phyloP scores from a whole-genome alignment of 768 basidiomycete genomes.

The Galerina marginata region DNA sequence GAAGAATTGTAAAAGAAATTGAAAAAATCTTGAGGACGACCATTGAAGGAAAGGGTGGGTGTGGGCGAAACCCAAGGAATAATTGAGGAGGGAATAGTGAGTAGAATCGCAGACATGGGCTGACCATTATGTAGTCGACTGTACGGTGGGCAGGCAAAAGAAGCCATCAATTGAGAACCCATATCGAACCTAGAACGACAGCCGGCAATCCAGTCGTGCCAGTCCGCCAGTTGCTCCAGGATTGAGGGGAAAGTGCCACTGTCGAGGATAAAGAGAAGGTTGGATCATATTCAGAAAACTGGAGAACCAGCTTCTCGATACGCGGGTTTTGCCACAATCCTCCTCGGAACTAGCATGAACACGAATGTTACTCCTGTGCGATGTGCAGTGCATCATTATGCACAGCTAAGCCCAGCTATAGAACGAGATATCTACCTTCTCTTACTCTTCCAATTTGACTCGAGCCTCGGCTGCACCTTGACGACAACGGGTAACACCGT shows the following conservation, averaged over 20 bases:
- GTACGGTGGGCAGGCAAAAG: conserved; percentile 5
- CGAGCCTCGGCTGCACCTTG: conserved; percentile 11
- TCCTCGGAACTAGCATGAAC: conserved; percentile 23
- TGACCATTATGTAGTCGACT: neutral
- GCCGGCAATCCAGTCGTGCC: conserved; percentile 13
- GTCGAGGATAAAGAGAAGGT: conserved; percentile 11
- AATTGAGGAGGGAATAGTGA: conserved; percentile 3
- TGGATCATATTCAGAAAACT: neutral
- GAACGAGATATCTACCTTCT: neutral
- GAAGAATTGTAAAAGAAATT: conserved; percentile 18
- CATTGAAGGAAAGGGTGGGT: conserved; percentile 17
- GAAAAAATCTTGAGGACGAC: conserved; percentile 12
- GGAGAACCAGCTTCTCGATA: conserved; percentile 18
- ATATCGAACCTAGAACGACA: conserved; percentile 15
- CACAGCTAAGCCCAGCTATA: neutral
- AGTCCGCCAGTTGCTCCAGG: conserved; percentile 9
- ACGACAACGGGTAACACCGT: conserved; percentile 4
- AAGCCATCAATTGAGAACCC: conserved; percentile 11
- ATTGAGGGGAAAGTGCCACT: conserved; percentile 15
- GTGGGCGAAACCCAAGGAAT: neutral
- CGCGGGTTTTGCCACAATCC: conserved; percentile 31
- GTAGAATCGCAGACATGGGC: conserved; percentile 7
- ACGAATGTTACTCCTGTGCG: neutral
- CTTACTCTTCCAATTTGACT: conserved; percentile 28
- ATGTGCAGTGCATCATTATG: neutral